Evolutionary conservation across 148 eudicot genomes (phyloP).

Genomic region (Amaranthus palmeri): DNA sequence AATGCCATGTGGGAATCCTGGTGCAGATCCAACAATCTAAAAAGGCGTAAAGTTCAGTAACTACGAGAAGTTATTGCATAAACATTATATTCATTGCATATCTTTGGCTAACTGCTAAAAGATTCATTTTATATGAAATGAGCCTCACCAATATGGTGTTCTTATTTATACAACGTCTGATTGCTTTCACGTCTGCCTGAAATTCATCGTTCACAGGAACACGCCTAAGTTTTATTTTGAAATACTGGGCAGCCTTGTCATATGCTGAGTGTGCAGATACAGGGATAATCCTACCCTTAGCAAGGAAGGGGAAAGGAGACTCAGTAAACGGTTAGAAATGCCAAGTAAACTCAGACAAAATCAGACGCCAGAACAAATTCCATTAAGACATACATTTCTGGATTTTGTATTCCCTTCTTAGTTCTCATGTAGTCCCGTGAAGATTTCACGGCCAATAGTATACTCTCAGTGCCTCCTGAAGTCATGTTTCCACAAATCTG

Average conservation of each 20-base stretch:
- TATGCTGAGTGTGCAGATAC: constrained; percentile 98
- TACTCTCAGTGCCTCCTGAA: constrained; percentile 98
- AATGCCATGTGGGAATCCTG: constrained; percentile 97
- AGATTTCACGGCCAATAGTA: constrained; percentile 79
- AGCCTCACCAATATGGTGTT: constrained; percentile 68
- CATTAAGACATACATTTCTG: constrained; percentile 66
- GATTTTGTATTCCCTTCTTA: constrained; percentile 63
- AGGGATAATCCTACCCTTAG: constrained; percentile 71
- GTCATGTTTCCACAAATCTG: constrained; percentile 99
- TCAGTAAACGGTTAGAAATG: constrained; percentile 1
- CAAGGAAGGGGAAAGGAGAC: constrained; percentile 18
- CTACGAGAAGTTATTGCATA: neutral
- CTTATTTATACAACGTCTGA: constrained; percentile 63
- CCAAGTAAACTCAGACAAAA: constrained; percentile 1
- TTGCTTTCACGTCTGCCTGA: constrained; percentile 75
- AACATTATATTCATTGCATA: neutral
- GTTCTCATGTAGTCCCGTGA: constrained; percentile 96
- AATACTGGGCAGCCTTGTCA: constrained; percentile 98
- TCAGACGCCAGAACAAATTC: neutral
- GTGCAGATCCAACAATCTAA: constrained; percentile 98
- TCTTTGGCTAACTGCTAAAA: neutral
- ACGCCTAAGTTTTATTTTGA: constrained; percentile 86
- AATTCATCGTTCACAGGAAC: constrained; percentile 74
- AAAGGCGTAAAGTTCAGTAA: constrained; percentile 17
- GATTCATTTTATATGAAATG: neutral